A percentile compares a stretch with the other conserved stretches of the same genome.
phyloP scores from a whole-genome alignment of 2,329 filamentous ascomycete genomes.

The Colletotrichum sp. region DNA sequence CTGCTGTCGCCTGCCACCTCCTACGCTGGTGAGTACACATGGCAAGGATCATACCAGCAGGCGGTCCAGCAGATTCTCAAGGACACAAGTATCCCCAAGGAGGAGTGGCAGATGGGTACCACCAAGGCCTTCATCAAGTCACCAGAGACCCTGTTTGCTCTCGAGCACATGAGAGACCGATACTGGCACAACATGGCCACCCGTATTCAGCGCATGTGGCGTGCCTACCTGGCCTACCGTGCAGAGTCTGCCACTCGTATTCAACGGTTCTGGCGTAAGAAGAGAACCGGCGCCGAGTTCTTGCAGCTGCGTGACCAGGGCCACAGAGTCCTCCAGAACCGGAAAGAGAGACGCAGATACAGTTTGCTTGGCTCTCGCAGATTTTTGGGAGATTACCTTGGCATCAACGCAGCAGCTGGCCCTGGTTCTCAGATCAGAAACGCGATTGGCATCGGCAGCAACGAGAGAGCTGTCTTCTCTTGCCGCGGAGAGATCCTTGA shows the following conservation, averaged over 20 bases:
- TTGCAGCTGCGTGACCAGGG: conserved; percentile 88
- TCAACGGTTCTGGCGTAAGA: conserved; percentile 94
- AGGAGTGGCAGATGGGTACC: conserved; percentile 97
- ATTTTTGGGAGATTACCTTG: conserved; percentile 95
- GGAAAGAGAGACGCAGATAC: conserved; percentile 90
- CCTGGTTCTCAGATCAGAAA: conserved; percentile 82
- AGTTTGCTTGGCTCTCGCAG: conserved; percentile 90
- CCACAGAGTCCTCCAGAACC: conserved; percentile 78
- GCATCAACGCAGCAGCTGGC: conserved; percentile 80
- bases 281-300: conserved; percentile 88
- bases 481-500: conserved; percentile 90
- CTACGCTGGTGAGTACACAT: conserved; percentile 97
- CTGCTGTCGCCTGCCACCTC: conserved; percentile 92
- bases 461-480: conserved; percentile 85
- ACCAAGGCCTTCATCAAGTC: conserved; percentile 99
- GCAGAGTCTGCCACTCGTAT: conserved; percentile 93
- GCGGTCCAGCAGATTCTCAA: conserved; percentile 93
- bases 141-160: conserved; percentile 92
- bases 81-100: conserved; percentile 91
- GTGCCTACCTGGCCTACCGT: conserved; percentile 92
- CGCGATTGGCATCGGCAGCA: conserved; percentile 71
- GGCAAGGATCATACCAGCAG: conserved; percentile 86
- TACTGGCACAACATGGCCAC: conserved; percentile 99
- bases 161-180: conserved; percentile 96
- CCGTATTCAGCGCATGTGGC: conserved; percentile 95